These are phyloP conservation scores for Candida boleticola DNA, from an alignment of 805 yeast genomes.

Conservation along the genomic window DNA sequence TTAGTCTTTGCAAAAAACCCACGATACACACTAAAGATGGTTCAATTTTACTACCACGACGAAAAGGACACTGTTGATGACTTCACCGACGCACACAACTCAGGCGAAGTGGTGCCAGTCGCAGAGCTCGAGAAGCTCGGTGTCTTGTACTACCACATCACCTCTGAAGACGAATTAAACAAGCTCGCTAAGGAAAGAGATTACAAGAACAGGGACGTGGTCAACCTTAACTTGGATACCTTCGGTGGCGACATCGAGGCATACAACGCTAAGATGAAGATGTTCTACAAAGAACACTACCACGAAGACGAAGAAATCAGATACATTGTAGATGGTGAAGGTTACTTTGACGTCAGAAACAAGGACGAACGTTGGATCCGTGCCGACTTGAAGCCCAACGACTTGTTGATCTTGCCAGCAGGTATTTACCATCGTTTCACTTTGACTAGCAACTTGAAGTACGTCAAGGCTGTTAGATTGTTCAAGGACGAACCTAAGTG, in stretches of 20 bases:
- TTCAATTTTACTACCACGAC: conserved; percentile 63
- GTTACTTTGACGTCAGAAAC: conserved; percentile 86
- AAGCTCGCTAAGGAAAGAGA: conserved; percentile 63
- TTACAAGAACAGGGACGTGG: conserved; percentile 78
- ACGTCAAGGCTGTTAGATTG: conserved; percentile 74
- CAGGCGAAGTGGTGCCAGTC: conserved; percentile 56
- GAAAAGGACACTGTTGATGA: conserved; percentile 48
- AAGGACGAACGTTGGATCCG: conserved; percentile 71
- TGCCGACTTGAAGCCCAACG: conserved; percentile 59
- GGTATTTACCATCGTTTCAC: conserved; percentile 96
- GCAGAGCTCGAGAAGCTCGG: conserved; percentile 59
- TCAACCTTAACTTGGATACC: conserved; percentile 56
- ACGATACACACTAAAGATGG: conserved; percentile 20
- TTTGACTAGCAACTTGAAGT: conserved; percentile 52
- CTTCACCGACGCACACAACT: conserved; percentile 69
- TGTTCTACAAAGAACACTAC: conserved; percentile 79
- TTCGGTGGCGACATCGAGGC: conserved; percentile 58
- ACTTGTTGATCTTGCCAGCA: conserved; percentile 76
- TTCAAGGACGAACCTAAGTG: conserved; percentile 96
- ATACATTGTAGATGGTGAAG: conserved; percentile 84
- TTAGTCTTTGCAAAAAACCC: too few species aligned
- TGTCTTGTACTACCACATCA: conserved; percentile 59
- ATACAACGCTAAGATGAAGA: conserved; percentile 61
- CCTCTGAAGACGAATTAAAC: conserved; percentile 55
- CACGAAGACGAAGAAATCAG: conserved; percentile 98